These are phyloP conservation scores for Chlamydomonas eustigma DNA, from an alignment of 139 green algal genomes.

Conservation along the genomic window DNA sequence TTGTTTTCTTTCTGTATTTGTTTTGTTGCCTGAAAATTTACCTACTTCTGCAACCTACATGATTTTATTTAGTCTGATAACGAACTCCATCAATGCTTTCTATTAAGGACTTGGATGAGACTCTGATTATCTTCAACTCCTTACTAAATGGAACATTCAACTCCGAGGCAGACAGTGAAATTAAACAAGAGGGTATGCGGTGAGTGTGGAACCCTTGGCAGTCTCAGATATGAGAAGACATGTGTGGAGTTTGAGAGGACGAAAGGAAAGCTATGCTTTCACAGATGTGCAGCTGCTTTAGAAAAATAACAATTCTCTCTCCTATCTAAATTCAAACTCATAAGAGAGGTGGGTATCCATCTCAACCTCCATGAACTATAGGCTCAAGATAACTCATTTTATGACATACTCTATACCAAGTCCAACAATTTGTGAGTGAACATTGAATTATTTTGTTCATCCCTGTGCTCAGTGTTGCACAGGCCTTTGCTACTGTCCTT, in stretches of 20 bases:
- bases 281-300: neutral
- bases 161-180: neutral
- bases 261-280: neutral
- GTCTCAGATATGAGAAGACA: neutral
- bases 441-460: constrained; percentile 1
- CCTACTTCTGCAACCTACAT: no score
- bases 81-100: no score
- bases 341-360: neutral
- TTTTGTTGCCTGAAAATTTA: no score
- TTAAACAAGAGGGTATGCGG: neutral
- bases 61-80: no score
- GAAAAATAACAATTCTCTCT: neutral
- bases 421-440: neutral
- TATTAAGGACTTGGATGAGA: constrained; percentile 20
- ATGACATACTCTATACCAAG: neutral
- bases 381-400: no score
- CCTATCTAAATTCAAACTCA: neutral
- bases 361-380: no score
- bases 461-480: neutral
- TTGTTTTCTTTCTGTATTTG: no score
- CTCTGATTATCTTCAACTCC: constrained; percentile 22
- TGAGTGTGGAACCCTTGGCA: neutral
- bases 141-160: constrained; percentile 13
- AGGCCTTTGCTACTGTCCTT: neutral
- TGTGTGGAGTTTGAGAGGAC: neutral